Evolutionary conservation across 306 rosid genomes (phyloP), one percentile per base, ranked within the genome.

Genomic region (Bauhinia variegata): DNA sequence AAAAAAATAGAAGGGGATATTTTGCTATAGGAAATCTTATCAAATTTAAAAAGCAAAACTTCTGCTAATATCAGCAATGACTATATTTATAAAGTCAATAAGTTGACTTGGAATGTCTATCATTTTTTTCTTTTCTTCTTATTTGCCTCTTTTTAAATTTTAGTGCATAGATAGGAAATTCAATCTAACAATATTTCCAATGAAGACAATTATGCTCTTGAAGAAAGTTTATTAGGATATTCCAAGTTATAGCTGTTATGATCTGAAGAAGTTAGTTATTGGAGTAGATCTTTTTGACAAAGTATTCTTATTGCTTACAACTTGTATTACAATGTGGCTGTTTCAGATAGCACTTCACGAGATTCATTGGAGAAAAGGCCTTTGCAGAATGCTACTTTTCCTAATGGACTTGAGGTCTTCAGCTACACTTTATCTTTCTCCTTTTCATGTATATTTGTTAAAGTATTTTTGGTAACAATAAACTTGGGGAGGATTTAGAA

Each of bases 391-490:
- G 74, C 85, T 58, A 81, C 87, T 72, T 91, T 95, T 84, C 97
- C 97, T 57, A 79, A 68, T 70, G 97, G 99, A 75, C 85, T 88
- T 79, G 99, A 95, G 92, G 99, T 95, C 67, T 79, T 76, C 54
- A 64, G 60, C 53, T 60, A 19, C 75, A n/a, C 64, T 54, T 60
- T 8, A 11, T 23, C 18, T 50, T 70, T 54, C 47, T 82, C 54
- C 11, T 43, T 37, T 48, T 62, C 53, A 48, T 52, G 51, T 54
- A 11, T 41, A 28, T 12, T 23, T 78, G 41, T 43, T 43, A 39
- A 9, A 52, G n/a, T n/a, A n/a, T n/a, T n/a, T n/a, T n/a, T n/a
- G n/a, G n/a, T n/a, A n/a, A n/a, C n/a, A n/a, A n/a, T n/a, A n/a
- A n/a, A n/a, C n/a, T n/a, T n/a, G n/a, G n/a, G n/a, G n/a, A n/a